A percentile compares a stretch with the other conserved stretches of the same genome.
These are phyloP conservation scores for Trypanosoma mega DNA, from an alignment of 208 protist genomes.

Conservation along the genomic window DNA sequence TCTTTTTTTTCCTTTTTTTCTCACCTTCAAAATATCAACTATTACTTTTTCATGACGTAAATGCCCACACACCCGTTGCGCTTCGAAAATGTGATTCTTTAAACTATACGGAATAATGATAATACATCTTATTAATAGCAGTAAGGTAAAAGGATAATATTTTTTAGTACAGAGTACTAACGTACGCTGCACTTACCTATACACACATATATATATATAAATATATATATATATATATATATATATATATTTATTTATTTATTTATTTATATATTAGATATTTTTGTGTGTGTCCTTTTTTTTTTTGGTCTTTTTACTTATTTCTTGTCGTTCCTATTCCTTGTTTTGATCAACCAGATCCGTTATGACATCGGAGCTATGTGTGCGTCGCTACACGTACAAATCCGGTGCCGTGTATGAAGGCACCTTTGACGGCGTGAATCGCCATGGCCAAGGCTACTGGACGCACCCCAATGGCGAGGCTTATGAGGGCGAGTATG, in stretches of 20 bases:
- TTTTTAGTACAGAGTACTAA: not conserved
- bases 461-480: conserved; percentile 81
- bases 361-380: not conserved
- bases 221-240: conserved; percentile 11
- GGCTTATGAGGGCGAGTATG: conserved; percentile 88
- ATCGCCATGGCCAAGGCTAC: conserved; percentile 75
- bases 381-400: conserved; percentile 59
- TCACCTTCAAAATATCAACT: not conserved
- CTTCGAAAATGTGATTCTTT: too few relatives aligned
- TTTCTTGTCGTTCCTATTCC: too few relatives aligned
- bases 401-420: conserved; percentile 87
- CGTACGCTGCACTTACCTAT: not conserved
- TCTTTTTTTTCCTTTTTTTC: conserved; percentile 7
- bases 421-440: conserved; percentile 73
- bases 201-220: conserved; percentile 37
- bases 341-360: too few relatives aligned
- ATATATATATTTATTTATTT: too few relatives aligned
- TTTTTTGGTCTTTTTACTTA: too few relatives aligned
- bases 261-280: too few relatives aligned
- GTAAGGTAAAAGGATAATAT: too few relatives aligned
- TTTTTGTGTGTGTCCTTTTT: too few relatives aligned
- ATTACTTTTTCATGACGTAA: too few relatives aligned
- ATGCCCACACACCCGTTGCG: too few relatives aligned
- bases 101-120: too few relatives aligned
- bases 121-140: too few relatives aligned